Base-by-base conservation (phyloP, 257 asterid genomes). In the Leptodermis oblonga region DNA sequence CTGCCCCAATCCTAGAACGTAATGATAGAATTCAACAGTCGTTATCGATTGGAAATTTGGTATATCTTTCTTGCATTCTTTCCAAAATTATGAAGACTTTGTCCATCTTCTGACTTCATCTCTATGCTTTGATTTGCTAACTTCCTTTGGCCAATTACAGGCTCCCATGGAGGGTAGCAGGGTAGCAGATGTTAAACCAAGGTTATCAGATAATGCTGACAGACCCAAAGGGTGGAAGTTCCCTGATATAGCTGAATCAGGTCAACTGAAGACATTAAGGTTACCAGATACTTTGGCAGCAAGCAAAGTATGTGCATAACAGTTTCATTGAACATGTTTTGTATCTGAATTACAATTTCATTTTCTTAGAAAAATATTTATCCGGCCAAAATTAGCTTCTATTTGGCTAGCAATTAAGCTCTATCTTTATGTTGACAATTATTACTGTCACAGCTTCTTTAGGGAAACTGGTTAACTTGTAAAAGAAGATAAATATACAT, bases 41-140 rank as follows among this genome's bases (percentile, higher is more conserved):
- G 34, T 82, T 88, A 88, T 88, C 97, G 64, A 92, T 93, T 72
- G 93, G 91, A 76, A 87, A 82, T 80, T 82, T 90, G 86, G 99
- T 88, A 80, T 69, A 65, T 49, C 69, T 30, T 33, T 1, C 9
- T 4, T 28, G 1, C 55, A n/a, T 20, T 36, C 26, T 62, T 53
- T 60, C 61, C 46, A 1, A 18, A 42, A 20, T n/a, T 25, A 28
- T 10, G n/a, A 17, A 17, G 41, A 30, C 13, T 56, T 51, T 65
- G 17, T 52, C 49, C 25, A 39, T 64, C 15, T 46, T 54, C 30
- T 4, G 0, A n/a, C 37, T 14, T 8, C 62, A 39, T 34, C 37
- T 45, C 28, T 46, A 28, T 20, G 37, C 62, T 70, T 7, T 22
- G 55, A 22, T 23, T 41, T 48, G 34, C 65, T 25, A n/a, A 28